A percentile compares a stretch with the other conserved stretches of the same genome.
Conservation (phyloP, 352 stramenopile species). For the Phytophthora cactorum region DNA sequence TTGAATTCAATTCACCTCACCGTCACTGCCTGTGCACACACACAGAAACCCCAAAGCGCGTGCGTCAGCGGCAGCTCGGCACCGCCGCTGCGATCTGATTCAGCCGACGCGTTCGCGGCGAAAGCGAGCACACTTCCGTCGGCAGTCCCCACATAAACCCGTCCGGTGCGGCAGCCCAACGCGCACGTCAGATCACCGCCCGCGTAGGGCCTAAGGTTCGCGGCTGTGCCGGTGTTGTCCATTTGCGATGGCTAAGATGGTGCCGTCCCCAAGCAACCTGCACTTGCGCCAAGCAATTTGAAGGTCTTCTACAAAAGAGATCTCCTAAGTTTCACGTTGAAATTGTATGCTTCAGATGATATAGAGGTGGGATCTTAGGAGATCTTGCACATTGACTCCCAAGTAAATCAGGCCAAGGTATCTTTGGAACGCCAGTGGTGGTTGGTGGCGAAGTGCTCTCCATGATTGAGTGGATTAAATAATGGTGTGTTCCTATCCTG, state of each 20-base stretch:
- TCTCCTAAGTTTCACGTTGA: conserved; percentile 3
- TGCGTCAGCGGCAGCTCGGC: conserved; percentile 24
- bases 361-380: not conserved
- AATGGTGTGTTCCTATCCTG: conserved; percentile 38
- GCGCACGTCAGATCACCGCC: conserved; percentile 35
- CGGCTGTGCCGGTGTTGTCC: conserved; percentile 22
- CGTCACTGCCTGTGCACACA: conserved; percentile 33
- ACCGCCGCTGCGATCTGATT: conserved; percentile 13
- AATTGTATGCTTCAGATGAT: not conserved
- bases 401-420: not conserved
- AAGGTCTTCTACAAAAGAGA: conserved; percentile 10
- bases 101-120: conserved; percentile 26
- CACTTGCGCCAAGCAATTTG: not conserved
- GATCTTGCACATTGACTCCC: not conserved
- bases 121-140: conserved; percentile 39
- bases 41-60: conserved; percentile 17
- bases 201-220: not conserved
- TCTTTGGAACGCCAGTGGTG: not conserved
- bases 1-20: conserved; percentile 20
- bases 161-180: conserved; percentile 7
- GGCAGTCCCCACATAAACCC: conserved; percentile 35
- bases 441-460: conserved; percentile 14
- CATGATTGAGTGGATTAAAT: conserved; percentile 35
- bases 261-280: not conserved
- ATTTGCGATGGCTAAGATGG: conserved; percentile 21